These are phyloP conservation scores for Calonectria pseudoreteaudii DNA, from an alignment of 2,329 filamentous ascomycete species.

Conservation along the genomic window DNA sequence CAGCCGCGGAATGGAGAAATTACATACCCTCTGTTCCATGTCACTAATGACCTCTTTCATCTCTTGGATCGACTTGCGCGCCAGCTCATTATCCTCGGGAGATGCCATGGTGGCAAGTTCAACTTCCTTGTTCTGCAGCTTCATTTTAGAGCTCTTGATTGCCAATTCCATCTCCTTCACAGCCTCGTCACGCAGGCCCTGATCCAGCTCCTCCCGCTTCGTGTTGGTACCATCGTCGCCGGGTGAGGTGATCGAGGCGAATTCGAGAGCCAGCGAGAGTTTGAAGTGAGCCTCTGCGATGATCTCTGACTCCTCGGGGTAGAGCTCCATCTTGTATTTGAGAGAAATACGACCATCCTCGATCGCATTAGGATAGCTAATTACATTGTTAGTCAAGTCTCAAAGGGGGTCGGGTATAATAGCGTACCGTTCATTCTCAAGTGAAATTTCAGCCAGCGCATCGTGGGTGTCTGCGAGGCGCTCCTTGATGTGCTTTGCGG, in stretches of 20 bases:
- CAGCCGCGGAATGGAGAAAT: constrained; percentile 4
- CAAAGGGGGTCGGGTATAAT: background rate
- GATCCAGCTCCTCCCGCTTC: constrained; percentile 70
- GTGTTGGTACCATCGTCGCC: constrained; percentile 59
- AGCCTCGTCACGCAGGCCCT: constrained; percentile 77
- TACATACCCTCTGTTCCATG: constrained; percentile 78
- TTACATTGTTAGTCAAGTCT: constrained; percentile 17
- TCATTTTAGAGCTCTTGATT: constrained; percentile 77
- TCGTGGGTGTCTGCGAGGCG: constrained; percentile 93
- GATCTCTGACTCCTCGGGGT: constrained; percentile 83
- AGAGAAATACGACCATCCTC: constrained; percentile 84
- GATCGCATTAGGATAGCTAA: constrained; percentile 85
- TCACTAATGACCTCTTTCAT: constrained; percentile 83
- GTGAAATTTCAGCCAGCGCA: constrained; percentile 93
- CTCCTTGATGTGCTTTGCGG: constrained; percentile 77
- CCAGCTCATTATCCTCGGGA: constrained; percentile 75
- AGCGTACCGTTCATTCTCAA: constrained; percentile 86
- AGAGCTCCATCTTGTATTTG: constrained; percentile 81
- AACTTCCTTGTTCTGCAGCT: constrained; percentile 77
- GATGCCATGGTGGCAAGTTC: constrained; percentile 72
- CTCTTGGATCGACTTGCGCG: constrained; percentile 73
- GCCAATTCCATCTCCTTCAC: constrained; percentile 78
- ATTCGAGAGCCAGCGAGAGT: constrained; percentile 93
- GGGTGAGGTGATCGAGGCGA: constrained; percentile 80
- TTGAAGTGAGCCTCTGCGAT: constrained; percentile 97